These are phyloP conservation scores for Torrubiella hemipterigena DNA, from an alignment of 2,329 filamentous ascomycete species.

Conservation along the genomic window DNA sequence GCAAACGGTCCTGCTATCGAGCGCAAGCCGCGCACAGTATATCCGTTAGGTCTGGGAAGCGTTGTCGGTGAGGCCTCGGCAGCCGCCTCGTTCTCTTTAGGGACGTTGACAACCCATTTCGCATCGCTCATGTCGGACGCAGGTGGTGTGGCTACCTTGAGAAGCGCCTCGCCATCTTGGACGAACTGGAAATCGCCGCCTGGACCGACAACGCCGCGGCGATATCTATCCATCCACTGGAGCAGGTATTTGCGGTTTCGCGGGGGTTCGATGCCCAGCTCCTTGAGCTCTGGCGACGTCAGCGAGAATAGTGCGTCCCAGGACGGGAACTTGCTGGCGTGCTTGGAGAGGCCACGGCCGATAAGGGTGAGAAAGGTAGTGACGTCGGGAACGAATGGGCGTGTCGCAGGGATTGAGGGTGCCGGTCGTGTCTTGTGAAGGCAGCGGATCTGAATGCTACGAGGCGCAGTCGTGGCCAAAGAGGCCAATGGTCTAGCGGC, in stretches of 20 bases:
- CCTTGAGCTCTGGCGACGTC: conserved; percentile 63
- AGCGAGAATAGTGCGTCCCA: conserved; percentile 87
- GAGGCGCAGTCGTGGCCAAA: conserved; percentile 12
- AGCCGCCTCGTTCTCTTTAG: conserved; percentile 27
- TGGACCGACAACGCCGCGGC: conserved; percentile 63
- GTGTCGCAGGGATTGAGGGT: conserved; percentile 51
- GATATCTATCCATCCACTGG: conserved; percentile 77
- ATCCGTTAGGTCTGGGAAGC: conserved; percentile 24
- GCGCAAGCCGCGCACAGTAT: conserved; percentile 55
- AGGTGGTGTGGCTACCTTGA: conserved; percentile 33
- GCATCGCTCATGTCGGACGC: conserved; percentile 26
- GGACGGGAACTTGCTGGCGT: conserved; percentile 74
- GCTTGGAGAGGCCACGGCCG: conserved; percentile 71
- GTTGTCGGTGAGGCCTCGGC: conserved; percentile 6
- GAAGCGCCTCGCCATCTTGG: conserved; percentile 37
- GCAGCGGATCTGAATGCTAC: conserved; percentile 24
- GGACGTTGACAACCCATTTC: conserved; percentile 44
- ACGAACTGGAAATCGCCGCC: conserved; percentile 75
- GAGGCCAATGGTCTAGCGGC: conserved; percentile 19
- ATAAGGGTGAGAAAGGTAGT: conserved; percentile 81
- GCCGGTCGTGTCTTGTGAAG: conserved; percentile 27
- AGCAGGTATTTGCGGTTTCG: conserved; percentile 74
- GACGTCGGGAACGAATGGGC: conserved; percentile 76
- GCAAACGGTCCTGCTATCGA: conserved; percentile 68
- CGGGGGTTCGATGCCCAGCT: conserved; percentile 77